Conservation (phyloP, 2,329 filamentous ascomycete genomes). For the Trichoderma atroviride region DNA sequence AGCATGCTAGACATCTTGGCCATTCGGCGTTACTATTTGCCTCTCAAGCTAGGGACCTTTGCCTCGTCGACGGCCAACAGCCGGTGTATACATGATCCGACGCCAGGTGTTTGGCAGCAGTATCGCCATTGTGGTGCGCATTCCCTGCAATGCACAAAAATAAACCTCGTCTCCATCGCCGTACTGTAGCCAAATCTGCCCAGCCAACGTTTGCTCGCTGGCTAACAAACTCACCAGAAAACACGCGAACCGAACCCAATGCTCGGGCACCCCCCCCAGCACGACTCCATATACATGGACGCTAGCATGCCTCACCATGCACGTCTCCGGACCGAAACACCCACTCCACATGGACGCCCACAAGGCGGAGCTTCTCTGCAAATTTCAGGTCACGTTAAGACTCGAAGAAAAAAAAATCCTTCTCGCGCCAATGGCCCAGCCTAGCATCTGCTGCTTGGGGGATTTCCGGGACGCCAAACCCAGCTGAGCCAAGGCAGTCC, state of each 20-base stretch:
- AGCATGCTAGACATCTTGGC: background rate
- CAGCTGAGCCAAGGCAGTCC: background rate
- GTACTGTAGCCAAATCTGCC: background rate
- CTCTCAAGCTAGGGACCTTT: background rate
- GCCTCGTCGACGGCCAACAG: conserved; percentile 5
- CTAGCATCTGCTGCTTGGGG: background rate
- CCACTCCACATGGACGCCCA: conserved; percentile 14
- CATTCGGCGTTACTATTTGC: conserved; percentile 20
- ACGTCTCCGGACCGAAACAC: conserved; percentile 27
- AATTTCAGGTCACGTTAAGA: conserved; percentile 22
- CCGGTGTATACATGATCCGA: background rate
- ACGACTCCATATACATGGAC: background rate
- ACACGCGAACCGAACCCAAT: conserved; percentile 9
- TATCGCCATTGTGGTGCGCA: background rate
- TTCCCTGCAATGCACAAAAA: background rate
- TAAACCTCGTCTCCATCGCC: background rate
- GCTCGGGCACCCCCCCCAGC: conserved; percentile 20
- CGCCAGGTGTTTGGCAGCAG: background rate
- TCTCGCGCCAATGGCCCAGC: background rate
- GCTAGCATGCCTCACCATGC: conserved; percentile 24
- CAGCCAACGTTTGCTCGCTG: background rate
- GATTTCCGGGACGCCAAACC: conserved; percentile 14
- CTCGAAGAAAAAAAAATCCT: background rate
- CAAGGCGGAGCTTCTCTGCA: conserved; percentile 19
- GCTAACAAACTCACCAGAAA: conserved; percentile 1